Conservation (phyloP, 2,329 filamentous ascomycete genomes). For the Colletotrichum lupini region DNA sequence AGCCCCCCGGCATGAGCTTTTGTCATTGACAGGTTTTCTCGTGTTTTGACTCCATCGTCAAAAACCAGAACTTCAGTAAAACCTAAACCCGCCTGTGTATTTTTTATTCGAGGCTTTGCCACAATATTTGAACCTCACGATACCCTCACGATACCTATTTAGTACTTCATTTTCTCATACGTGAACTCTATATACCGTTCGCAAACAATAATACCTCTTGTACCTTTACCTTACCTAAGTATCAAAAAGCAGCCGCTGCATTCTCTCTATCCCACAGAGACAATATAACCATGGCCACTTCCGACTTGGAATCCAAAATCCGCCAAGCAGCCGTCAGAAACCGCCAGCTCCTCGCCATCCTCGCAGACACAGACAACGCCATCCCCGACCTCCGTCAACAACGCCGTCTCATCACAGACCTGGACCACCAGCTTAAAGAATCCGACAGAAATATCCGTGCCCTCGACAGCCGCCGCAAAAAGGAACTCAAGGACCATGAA, state of each 20-base stretch:
- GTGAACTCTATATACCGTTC: neutral
- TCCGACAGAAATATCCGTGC: constrained; percentile 50
- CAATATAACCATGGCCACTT: constrained; percentile 2
- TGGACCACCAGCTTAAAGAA: constrained; percentile 52
- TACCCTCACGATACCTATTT: neutral
- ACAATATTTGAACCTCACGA: neutral
- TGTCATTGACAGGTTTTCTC: neutral
- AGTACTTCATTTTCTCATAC: too few species aligned
- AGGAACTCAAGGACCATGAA: constrained; percentile 63
- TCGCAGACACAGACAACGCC: constrained; percentile 62
- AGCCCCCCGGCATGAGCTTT: neutral
- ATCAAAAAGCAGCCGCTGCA: neutral
- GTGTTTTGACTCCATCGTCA: neutral
- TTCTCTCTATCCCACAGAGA: neutral
- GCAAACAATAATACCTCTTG: neutral
- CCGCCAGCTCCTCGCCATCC: constrained; percentile 54
- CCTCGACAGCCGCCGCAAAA: constrained; percentile 53
- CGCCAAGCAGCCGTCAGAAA: constrained; percentile 53
- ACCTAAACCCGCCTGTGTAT: neutral
- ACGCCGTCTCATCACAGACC: constrained; percentile 54
- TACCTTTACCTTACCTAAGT: neutral
- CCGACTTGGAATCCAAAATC: constrained; percentile 49
- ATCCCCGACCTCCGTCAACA: constrained; percentile 57
- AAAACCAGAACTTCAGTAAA: neutral
- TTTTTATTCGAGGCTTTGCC: neutral